These are phyloP conservation scores for Backusella morwellensis DNA, from an alignment of 192 early-diverging fungal genomes.

Conservation along the genomic window DNA sequence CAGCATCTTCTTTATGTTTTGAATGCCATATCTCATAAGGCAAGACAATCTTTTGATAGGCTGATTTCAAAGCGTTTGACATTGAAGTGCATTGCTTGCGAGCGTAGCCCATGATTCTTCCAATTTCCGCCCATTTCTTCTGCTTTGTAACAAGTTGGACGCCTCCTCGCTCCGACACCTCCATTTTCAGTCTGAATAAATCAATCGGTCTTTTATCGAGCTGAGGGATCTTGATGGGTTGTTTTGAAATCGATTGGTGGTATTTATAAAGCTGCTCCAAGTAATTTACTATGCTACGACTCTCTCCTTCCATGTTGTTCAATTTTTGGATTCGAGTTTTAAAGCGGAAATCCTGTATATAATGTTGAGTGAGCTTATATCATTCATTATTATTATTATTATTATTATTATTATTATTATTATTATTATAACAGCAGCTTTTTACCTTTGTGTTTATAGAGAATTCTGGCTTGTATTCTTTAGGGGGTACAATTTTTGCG, in stretches of 20 bases:
- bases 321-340: slow-evolving; percentile 86
- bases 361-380: neutral
- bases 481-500: slow-evolving; percentile 92
- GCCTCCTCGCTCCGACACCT: slow-evolving; percentile 76
- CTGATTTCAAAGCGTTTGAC: slow-evolving; percentile 70
- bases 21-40: slow-evolving; percentile 69
- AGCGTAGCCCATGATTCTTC: slow-evolving; percentile 69
- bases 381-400: neutral
- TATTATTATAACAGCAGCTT: neutral
- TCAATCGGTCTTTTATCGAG: slow-evolving; percentile 88
- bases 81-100: slow-evolving; percentile 74
- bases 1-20: slow-evolving; percentile 34
- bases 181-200: slow-evolving; percentile 76
- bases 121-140: slow-evolving; percentile 88
- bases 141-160: slow-evolving; percentile 64
- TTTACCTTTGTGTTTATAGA: slow-evolving; percentile 73
- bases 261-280: slow-evolving; percentile 90
- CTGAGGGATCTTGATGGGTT: slow-evolving; percentile 77
- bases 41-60: slow-evolving; percentile 63
- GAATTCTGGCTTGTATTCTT: slow-evolving; percentile 82
- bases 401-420: neutral
- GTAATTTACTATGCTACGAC: slow-evolving; percentile 84
- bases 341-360: slow-evolving; percentile 80
- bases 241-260: slow-evolving; percentile 76
- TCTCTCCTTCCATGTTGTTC: slow-evolving; percentile 89